These are phyloP conservation scores for Thielaviopsis euricoi DNA, from an alignment of 2,329 filamentous ascomycete species.

Conservation along the genomic window DNA sequence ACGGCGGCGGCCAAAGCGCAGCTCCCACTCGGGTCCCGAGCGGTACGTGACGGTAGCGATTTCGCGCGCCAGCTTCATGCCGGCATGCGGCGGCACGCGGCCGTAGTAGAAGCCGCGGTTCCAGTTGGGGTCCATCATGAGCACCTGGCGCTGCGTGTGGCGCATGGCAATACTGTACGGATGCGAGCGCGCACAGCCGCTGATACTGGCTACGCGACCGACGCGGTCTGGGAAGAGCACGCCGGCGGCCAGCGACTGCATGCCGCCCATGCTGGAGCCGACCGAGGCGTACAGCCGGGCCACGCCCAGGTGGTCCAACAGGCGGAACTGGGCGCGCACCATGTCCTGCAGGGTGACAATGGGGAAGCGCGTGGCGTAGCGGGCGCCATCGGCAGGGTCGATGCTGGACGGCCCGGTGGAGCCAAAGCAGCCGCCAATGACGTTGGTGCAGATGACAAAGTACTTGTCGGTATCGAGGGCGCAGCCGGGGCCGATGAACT, in stretches of 20 bases:
- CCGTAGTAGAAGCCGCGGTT: constrained; percentile 88
- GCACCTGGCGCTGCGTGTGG: constrained; percentile 88
- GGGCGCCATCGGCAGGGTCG: constrained; percentile 74
- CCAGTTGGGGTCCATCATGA: constrained; percentile 99
- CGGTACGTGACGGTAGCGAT: constrained; percentile 97
- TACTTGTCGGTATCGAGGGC: constrained; percentile 84
- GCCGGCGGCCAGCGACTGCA: constrained; percentile 85
- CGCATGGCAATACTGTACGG: constrained; percentile 98
- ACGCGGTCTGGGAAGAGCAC: constrained; percentile 71
- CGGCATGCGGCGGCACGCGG: constrained; percentile 73
- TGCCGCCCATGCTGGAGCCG: constrained; percentile 93
- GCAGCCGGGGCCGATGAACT: constrained; percentile 78
- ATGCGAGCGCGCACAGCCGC: constrained; percentile 83
- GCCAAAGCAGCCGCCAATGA: constrained; percentile 88
- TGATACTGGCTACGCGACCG: constrained; percentile 70
- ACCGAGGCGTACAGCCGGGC: constrained; percentile 76
- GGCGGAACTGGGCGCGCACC: constrained; percentile 85
- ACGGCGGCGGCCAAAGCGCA: constrained; percentile 72
- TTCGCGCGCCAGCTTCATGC: constrained; percentile 95
- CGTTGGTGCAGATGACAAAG: constrained; percentile 90
- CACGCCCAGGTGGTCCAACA: constrained; percentile 67
- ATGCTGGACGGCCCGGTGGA: constrained; percentile 80
- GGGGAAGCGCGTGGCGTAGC: constrained; percentile 87
- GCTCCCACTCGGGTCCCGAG: constrained; percentile 94
- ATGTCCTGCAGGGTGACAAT: constrained; percentile 95